Evolutionary conservation across 2,329 filamentous ascomycete genomes (phyloP), one percentile per base, ranked within the genome.

Genomic region (Ascochyta lentis): DNA sequence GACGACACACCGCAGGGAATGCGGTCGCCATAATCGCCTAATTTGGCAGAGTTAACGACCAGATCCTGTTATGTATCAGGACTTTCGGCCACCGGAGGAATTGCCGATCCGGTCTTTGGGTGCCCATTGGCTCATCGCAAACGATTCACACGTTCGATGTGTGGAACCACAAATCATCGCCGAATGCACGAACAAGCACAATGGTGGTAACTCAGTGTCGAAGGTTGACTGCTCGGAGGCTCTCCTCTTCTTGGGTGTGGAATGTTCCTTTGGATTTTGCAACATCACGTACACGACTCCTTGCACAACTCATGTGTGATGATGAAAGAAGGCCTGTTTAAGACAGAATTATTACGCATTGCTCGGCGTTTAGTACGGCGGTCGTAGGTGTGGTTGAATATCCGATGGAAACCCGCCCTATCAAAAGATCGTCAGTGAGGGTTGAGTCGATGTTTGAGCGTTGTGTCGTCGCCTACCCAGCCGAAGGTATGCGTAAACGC

Each of bases 391-490:
- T 9, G 47, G 15, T 23, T 47, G 53, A 6, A 51, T 34, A 5
- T 56, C 33, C 4, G 37, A 22, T 4, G 47, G 38, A 26, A 51
- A 51, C 3, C 47, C 53, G n/a, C 47, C 31, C 53, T 50, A 33
- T 10, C 15, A n/a, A 16, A 15, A 12, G 7, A 1, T 26, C 6
- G 19, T 56, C 24, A 56, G 53, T 23, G 4, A 23, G 4, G 13
- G 12, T 16, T 15, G 6, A 10, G 4, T 9, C 6, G 13, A 44
- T 9, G 16, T 24, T 27, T 13, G 4, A 22, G 26, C 2, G 16
- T 3, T 2, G 12, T 16, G 3, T 33, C 5, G 23, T 27, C 15
- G 15, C 49, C 26, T 57, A 69, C 70, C 68, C 68, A 72, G 29
- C 61, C 59, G 31, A 70, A 68, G n/a, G 50, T 41, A 13, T 63